These are phyloP conservation scores for Magnusiomyces clavatus DNA, from an alignment of 1,139 yeast species.

Conservation along the genomic window DNA sequence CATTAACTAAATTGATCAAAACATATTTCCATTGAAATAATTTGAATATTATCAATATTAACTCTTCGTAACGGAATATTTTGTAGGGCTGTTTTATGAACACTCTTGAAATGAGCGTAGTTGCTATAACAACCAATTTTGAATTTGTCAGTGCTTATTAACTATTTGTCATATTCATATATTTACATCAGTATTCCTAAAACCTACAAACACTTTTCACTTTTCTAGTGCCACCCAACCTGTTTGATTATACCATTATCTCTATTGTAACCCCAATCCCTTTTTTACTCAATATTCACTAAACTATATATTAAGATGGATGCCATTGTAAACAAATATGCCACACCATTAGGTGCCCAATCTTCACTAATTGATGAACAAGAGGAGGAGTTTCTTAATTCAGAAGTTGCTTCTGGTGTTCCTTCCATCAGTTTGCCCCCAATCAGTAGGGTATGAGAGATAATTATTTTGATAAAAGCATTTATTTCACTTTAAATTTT, in stretches of 20 bases:
- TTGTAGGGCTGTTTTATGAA: no score
- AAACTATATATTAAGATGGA: slow-evolving; percentile 18
- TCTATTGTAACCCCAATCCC: slow-evolving; percentile 1
- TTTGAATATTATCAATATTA: no score
- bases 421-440: slow-evolving; percentile 76
- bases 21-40: no score
- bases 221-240: slow-evolving; percentile 3
- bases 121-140: no score
- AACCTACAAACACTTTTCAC: no score
- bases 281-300: neutral
- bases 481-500: neutral
- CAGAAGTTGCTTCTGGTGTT: slow-evolving; percentile 26
- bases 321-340: slow-evolving; percentile 20
- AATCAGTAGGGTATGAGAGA: slow-evolving; percentile 45
- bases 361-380: slow-evolving; percentile 12
- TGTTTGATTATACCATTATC: neutral
- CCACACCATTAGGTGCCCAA: slow-evolving; percentile 7
- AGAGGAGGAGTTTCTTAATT: slow-evolving; percentile 6
- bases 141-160: no score
- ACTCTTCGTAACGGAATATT: no score
- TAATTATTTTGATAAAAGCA: neutral
- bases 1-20: no score
- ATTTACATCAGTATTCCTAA: no score
- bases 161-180: no score
- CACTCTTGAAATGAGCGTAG: no score